Evolutionary conservation across 768 basidiomycete genomes (phyloP), one percentile per base, ranked within the genome.

Genomic region (Suillus discolor): DNA sequence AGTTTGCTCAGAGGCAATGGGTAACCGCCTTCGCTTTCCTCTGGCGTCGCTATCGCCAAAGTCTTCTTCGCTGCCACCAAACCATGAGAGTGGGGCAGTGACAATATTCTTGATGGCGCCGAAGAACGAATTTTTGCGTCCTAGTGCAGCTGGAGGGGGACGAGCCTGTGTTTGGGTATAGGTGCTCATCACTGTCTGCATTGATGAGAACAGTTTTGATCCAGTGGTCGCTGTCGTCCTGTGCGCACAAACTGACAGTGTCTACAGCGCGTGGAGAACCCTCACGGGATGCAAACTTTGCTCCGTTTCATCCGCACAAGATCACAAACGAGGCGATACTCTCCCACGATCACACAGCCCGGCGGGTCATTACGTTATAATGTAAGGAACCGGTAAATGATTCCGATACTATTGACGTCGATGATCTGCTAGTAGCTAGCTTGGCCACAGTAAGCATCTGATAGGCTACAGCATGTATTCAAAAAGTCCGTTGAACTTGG

Each of bases 51-150:
- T 72, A 72, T 83, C 83, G 69, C 80, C 81, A 54, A 81, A 78
- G 68, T 84, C 84, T 72, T 84, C 84, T 67, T 81, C 80, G 66
- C 80, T 74, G 68, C 80, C 75, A 69, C 84, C 82, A 77, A 89
- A 87, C 78, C 84, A 81, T 59, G 75, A 55, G 68, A 90, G 80
- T 54, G 89, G 87, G 23, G 87, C 86, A 39, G 87, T 84, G 67
- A 90, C 88, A 73, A 89, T 78, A 78, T 81, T 85, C 81, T 85
- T 89, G 76, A 90, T 83, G 57, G 87, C 75, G 60, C 86, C 87
- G 51, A 89, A 74, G 70, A 90, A 81, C 34, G 89, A 89, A 23
- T 80, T 84, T n/a, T 82, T 81, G 69, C 87, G 86, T 69, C 76
- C 78, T 53, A 88, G 72, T 13, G 80, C 67, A 69, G 76, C 63